phyloP scores from a whole-genome alignment of 2,329 filamentous ascomycete species.

The Metarhizium robertsii region DNA sequence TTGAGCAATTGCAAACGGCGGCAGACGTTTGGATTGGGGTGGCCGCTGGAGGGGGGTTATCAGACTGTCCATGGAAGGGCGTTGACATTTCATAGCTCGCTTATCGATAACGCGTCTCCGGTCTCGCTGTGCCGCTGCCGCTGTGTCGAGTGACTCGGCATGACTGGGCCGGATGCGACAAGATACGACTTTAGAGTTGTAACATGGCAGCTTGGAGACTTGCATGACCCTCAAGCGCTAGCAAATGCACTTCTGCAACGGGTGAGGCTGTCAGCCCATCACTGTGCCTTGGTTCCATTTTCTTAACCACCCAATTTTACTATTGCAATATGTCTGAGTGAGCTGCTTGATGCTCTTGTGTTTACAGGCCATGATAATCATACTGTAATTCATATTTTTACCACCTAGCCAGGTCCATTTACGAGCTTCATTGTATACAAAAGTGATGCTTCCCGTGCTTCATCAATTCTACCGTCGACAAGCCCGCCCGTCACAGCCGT shows the following conservation, averaged over 20 bases:
- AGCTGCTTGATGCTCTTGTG: too few species aligned
- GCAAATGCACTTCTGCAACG: too few species aligned
- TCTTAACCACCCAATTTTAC: too few species aligned
- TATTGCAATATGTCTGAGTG: too few species aligned
- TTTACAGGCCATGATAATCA: background rate
- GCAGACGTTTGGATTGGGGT: background rate
- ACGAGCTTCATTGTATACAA: background rate
- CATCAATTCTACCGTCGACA: background rate
- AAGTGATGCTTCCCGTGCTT: background rate
- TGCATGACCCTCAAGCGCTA: too few species aligned
- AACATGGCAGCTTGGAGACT: too few species aligned
- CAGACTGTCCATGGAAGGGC: background rate
- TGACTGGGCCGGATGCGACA: too few species aligned
- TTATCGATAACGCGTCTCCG: background rate
- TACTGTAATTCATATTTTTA: background rate
- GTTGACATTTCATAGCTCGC: background rate
- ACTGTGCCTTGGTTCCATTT: too few species aligned
- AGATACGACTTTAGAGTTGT: too few species aligned
- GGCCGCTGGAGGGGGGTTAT: conserved; percentile 1
- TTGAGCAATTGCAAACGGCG: too few species aligned
- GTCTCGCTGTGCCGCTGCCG: background rate
- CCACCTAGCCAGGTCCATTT: background rate
- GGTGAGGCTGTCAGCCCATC: too few species aligned
- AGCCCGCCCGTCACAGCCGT: background rate
- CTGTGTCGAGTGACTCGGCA: too few species aligned